Conservation (phyloP, 2,329 filamentous ascomycete species). For the Cercospora sp. region DNA sequence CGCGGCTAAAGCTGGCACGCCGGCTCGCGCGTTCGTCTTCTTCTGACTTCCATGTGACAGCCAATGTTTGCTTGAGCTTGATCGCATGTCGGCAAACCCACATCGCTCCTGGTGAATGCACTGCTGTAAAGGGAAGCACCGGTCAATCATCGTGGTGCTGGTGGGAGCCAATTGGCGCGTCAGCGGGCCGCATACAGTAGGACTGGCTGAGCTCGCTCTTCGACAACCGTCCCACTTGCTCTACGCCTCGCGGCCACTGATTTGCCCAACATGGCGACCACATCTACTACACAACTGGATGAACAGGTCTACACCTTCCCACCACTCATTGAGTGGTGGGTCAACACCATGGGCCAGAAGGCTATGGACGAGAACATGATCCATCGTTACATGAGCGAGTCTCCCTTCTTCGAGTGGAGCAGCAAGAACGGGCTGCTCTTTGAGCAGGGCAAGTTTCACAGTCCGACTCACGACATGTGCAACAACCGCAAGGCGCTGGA, state of each 20-base stretch:
- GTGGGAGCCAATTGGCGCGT: neutral
- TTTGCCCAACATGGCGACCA: neutral
- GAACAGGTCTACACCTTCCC: constrained; percentile 28
- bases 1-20: neutral
- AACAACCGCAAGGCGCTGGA: constrained; percentile 60
- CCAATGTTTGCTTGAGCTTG: neutral
- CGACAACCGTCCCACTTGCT: neutral
- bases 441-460: constrained; percentile 53
- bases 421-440: constrained; percentile 61
- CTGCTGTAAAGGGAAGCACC: neutral
- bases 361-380: constrained; percentile 47
- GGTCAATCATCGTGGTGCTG: neutral
- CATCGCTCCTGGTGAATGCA: neutral
- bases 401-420: constrained; percentile 62
- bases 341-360: constrained; percentile 22
- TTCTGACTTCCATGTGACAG: neutral
- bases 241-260: neutral
- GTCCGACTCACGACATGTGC: constrained; percentile 51
- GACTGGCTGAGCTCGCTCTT: neutral
- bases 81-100: neutral
- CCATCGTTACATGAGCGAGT: constrained; percentile 62
- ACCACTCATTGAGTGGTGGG: constrained; percentile 35
- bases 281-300: constrained; percentile 27
- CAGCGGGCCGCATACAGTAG: neutral
- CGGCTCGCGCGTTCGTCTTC: neutral